These are phyloP conservation scores for Tricladium varicosporioides DNA, from an alignment of 2,329 filamentous ascomycete species.

Conservation along the genomic window DNA sequence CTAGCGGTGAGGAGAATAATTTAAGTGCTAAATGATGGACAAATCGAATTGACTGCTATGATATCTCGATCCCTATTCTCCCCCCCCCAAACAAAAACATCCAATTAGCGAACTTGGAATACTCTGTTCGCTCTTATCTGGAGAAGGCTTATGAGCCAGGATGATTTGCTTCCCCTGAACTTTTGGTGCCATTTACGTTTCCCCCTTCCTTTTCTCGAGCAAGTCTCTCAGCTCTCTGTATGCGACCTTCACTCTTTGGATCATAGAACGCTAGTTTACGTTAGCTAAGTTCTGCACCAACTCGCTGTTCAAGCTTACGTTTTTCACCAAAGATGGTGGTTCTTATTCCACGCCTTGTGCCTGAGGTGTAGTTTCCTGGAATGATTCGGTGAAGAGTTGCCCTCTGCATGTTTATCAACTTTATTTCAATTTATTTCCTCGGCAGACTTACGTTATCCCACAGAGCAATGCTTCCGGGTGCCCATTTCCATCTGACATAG, in stretches of 20 bases:
- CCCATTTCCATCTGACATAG: conserved; percentile 31
- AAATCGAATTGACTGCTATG: too few species aligned
- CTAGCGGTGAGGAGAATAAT: too few species aligned
- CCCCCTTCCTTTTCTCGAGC: too few species aligned
- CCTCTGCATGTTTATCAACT: conserved; percentile 19
- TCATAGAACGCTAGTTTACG: conserved; percentile 22
- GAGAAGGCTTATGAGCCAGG: too few species aligned
- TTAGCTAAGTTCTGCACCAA: not conserved
- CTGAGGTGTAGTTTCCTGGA: conserved; percentile 22
- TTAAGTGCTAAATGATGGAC: too few species aligned
- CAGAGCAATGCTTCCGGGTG: conserved; percentile 24
- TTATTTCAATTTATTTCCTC: not conserved
- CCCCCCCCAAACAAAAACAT: too few species aligned
- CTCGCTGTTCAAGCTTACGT: conserved; percentile 19
- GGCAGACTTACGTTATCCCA: conserved; percentile 28
- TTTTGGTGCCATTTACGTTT: too few species aligned
- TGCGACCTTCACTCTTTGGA: conserved; percentile 24
- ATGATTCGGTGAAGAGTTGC: conserved; percentile 25
- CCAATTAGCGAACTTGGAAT: too few species aligned
- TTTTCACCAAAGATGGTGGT: conserved; percentile 30
- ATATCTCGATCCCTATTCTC: too few species aligned
- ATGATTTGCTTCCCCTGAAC: too few species aligned
- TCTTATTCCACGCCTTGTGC: conserved; percentile 21
- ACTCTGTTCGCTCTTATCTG: too few species aligned
- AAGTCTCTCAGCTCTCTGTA: conserved; percentile 19